These are phyloP conservation scores for Pythium insidiosum DNA, from an alignment of 352 stramenopile species.

Conservation along the genomic window DNA sequence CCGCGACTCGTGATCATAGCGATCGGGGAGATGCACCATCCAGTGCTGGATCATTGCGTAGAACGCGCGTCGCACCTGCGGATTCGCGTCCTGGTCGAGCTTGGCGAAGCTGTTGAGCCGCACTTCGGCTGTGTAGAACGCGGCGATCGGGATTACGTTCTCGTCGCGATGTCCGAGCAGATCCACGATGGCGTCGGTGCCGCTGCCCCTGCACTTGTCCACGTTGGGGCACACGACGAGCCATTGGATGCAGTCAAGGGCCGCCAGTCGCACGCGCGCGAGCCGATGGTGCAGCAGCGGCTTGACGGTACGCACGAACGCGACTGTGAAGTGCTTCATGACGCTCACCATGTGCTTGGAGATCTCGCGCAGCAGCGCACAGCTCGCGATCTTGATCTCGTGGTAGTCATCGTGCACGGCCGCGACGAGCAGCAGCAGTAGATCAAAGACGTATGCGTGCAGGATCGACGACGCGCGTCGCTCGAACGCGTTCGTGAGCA, in stretches of 20 bases:
- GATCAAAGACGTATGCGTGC: conserved; percentile 76
- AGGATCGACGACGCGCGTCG: conserved; percentile 58
- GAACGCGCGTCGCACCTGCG: conserved; percentile 71
- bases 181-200: conserved; percentile 91
- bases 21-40: conserved; percentile 87
- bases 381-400: conserved; percentile 75
- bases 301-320: conserved; percentile 74
- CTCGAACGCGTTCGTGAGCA: conserved; percentile 47
- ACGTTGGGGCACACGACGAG: conserved; percentile 80
- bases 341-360: conserved; percentile 80
- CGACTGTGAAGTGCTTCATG: conserved; percentile 92
- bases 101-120: conserved; percentile 92
- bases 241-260: conserved; percentile 74
- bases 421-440: conserved; percentile 56
- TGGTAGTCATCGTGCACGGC: conserved; percentile 85
- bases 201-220: conserved; percentile 91
- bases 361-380: conserved; percentile 29
- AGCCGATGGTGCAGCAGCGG: conserved; percentile 87
- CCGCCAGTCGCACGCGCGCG: conserved; percentile 80
- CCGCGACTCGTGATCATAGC: conserved; percentile 91
- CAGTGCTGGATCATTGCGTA: conserved; percentile 87
- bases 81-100: conserved; percentile 82
- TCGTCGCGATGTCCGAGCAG: conserved; percentile 92
- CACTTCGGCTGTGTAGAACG: conserved; percentile 90
- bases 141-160: conserved; percentile 91